Evolutionary conservation across 208 protist species (phyloP), one percentile per base, ranked within the genome.

Genomic region (Trypanosoma vivax): DNA sequence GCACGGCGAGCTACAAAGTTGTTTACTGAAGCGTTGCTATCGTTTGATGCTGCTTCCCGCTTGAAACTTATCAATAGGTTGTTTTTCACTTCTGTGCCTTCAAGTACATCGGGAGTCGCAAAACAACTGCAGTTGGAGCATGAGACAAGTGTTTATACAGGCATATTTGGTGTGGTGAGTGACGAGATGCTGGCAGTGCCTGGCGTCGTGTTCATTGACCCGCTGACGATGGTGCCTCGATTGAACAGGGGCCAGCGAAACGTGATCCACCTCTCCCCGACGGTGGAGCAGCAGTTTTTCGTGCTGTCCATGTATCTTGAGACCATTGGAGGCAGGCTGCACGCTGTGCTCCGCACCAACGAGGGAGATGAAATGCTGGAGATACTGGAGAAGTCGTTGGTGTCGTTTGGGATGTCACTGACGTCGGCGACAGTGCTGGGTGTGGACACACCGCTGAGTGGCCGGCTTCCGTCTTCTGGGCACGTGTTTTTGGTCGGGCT

Each of bases 401-500:
- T 40, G 28, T 51, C 49, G 29, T 56, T 56, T 51, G 60, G 19
- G 27, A 7, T 14, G 14, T 34, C 50, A 23, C 35, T 66, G 38
- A 6, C 0, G 7, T 56, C 59, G 3, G n/a, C 31, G 10, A 16
- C 14, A 23, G 19, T 52, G 21, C 42, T 65, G 31, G 24, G 9
- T 10, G 28, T n/a, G 19, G 25, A 23, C 27, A 35, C 30, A 1
- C 1, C 18, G 1, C 23, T 50, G 9, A 25, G 27, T 42, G 31
- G 29, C 21, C 9, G n/a, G 3, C 6, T 52, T n/a, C 50, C 59
- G n/a, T 1, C 18, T 0, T 6, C 27, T 5, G 42, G 59, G 5
- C 2, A 42, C 7, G 50, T 51, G 37, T 42, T 71, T 30, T 19
- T 65, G 7, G 21, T 71, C 10, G 70, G 70, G 6, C 28, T 67